phyloP scores from a whole-genome alignment of 495 filamentous ascomycete species.

The Coniosporium apollinis region DNA sequence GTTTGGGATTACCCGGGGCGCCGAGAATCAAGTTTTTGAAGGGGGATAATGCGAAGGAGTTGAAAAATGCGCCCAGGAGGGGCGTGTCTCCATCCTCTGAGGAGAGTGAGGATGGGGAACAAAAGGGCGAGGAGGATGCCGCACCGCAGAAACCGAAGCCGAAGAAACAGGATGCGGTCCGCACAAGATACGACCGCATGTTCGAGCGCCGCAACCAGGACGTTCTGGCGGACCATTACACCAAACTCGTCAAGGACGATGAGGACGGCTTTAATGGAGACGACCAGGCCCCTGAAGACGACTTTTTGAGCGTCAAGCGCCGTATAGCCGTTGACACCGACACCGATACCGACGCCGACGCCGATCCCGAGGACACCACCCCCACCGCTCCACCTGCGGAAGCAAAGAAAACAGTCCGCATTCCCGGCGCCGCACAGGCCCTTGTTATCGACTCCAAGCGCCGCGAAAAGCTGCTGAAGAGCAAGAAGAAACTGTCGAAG shows the following conservation, averaged over 20 bases:
- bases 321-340: slow-evolving; percentile 39
- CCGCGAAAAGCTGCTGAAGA: slow-evolving; percentile 77
- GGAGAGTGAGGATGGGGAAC: slow-evolving; percentile 24
- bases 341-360: slow-evolving; percentile 18
- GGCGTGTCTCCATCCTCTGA: slow-evolving; percentile 33
- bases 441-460: slow-evolving; percentile 83
- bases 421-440: slow-evolving; percentile 35
- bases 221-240: slow-evolving; percentile 83
- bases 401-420: slow-evolving; percentile 23
- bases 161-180: slow-evolving; percentile 45
- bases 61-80: slow-evolving; percentile 69
- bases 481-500: slow-evolving; percentile 84
- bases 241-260: slow-evolving; percentile 61
- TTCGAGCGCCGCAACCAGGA: slow-evolving; percentile 90
- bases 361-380: slow-evolving; percentile 16
- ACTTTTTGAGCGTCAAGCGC: slow-evolving; percentile 80
- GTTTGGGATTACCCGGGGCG: slow-evolving; percentile 74
- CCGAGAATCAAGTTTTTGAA: slow-evolving; percentile 85
- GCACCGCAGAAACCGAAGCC: slow-evolving; percentile 30
- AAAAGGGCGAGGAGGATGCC: slow-evolving; percentile 26
- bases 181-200: slow-evolving; percentile 93
- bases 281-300: slow-evolving; percentile 37
- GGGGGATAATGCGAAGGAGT: slow-evolving; percentile 64
- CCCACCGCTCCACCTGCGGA: slow-evolving; percentile 1
- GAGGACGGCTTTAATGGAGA: slow-evolving; percentile 24